Evolutionary conservation across 1,139 yeast species (phyloP).

Genomic region (Protomyces inouyei): DNA sequence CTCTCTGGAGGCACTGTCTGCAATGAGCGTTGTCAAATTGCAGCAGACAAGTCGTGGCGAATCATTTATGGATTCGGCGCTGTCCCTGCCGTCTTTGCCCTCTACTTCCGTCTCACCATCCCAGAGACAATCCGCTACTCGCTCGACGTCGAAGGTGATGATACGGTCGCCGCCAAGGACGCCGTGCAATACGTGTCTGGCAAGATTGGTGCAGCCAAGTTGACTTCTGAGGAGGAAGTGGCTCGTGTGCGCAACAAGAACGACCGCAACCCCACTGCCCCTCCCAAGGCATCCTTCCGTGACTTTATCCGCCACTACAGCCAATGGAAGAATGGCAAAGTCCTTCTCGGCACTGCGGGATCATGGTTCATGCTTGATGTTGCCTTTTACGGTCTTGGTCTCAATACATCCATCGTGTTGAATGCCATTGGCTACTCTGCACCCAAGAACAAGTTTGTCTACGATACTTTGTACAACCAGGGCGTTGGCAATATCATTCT

Average conservation of each 20-base stretch:
- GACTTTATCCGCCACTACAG: constrained; percentile 56
- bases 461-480: constrained; percentile 59
- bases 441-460: constrained; percentile 51
- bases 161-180: constrained; percentile 47
- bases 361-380: constrained; percentile 96
- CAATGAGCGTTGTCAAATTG: constrained; percentile 59
- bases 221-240: constrained; percentile 44
- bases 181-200: constrained; percentile 45
- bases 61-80: constrained; percentile 79
- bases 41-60: constrained; percentile 94
- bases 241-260: constrained; percentile 52
- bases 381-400: constrained; percentile 85
- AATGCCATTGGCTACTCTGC: constrained; percentile 79
- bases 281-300: constrained; percentile 48
- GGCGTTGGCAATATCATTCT: constrained; percentile 60
- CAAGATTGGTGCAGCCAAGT: constrained; percentile 33
- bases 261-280: constrained; percentile 48
- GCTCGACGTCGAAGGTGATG: constrained; percentile 59
- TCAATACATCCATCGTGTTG: constrained; percentile 72
- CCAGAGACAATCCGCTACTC: constrained; percentile 91
- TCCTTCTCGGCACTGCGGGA: constrained; percentile 88
- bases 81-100: constrained; percentile 76
- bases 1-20: constrained; percentile 51
- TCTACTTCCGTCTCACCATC: constrained; percentile 84
- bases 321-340: constrained; percentile 84